These are phyloP conservation scores for Neltuma alba DNA, from an alignment of 306 rosid species.

Conservation along the genomic window DNA sequence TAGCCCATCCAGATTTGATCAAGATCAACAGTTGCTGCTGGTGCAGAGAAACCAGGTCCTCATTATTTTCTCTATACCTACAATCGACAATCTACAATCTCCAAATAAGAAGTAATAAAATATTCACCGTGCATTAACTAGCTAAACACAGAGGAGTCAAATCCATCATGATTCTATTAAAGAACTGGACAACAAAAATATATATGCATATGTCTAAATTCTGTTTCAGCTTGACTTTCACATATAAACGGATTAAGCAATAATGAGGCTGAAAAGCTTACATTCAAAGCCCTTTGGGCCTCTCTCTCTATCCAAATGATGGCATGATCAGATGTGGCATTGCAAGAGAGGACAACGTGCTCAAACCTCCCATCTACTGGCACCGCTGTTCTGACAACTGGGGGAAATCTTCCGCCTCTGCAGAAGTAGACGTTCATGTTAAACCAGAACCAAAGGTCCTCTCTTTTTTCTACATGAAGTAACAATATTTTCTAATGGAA, in stretches of 20 bases:
- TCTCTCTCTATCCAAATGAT: constrained; percentile 93
- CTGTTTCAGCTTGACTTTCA: not conserved
- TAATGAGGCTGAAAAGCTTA: constrained; percentile 49
- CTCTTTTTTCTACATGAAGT: not conserved
- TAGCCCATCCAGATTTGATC: not conserved
- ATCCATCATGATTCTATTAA: not conserved
- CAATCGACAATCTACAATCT: too few relatives aligned
- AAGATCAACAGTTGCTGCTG: not conserved
- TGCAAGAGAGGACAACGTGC: constrained; percentile 90
- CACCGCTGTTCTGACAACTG: constrained; percentile 88
- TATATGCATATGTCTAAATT: not conserved
- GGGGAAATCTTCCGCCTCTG: constrained; percentile 87
- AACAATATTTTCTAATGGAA: constrained; percentile 10
- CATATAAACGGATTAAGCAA: constrained; percentile 6
- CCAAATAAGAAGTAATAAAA: not conserved
- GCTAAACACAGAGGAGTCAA: not conserved
- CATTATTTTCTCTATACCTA: not conserved
- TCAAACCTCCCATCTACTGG: constrained; percentile 97
- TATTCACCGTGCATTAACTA: not conserved
- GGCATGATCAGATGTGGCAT: constrained; percentile 94
- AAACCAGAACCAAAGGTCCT: constrained; percentile 15
- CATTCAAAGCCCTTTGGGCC: constrained; percentile 78
- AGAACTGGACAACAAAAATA: not conserved
- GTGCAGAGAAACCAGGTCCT: not conserved
- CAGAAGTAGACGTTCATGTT: constrained; percentile 26